A percentile compares a stretch with the other conserved stretches of the same genome.
Evolutionary conservation across 495 filamentous ascomycete species (phyloP).

Genomic region (Emericellopsis terricola): DNA sequence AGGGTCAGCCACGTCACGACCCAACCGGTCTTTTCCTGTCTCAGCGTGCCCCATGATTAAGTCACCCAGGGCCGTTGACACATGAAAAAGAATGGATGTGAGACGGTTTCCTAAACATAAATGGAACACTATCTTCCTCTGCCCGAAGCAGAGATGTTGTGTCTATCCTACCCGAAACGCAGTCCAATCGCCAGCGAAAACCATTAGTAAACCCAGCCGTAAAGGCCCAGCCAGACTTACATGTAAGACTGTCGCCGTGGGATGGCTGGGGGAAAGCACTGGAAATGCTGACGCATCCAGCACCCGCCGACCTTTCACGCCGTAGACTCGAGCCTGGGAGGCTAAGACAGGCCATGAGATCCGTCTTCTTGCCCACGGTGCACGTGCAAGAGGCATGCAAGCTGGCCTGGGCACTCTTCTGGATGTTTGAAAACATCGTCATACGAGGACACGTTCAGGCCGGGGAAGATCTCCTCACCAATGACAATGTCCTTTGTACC

Average conservation of each 20-base stretch:
- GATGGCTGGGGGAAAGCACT: conserved; percentile 37
- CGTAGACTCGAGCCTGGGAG: conserved; percentile 28
- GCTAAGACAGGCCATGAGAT: conserved; percentile 38
- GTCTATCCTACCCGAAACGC: no score
- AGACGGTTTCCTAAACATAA: no score
- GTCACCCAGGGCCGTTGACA: no score
- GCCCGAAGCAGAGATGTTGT: no score
- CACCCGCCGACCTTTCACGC: conserved; percentile 32
- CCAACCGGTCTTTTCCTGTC: no score
- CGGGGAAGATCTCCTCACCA: conserved; percentile 25
- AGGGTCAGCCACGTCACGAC: no score
- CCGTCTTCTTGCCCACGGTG: conserved; percentile 27
- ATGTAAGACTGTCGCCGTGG: conserved; percentile 6
- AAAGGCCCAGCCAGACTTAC: no score
- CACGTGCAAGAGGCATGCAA: conserved; percentile 35
- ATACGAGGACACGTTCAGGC: conserved; percentile 22
- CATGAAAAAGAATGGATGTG: no score
- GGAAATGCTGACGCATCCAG: conserved; percentile 43
- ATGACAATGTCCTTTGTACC: conserved; percentile 7
- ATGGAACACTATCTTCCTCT: no score
- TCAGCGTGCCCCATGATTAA: no score
- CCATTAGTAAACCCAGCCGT: no score
- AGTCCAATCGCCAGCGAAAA: no score
- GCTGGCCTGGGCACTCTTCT: conserved; percentile 19
- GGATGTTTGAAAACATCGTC: conserved; percentile 25